Evolutionary conservation across 1,139 yeast species (phyloP).

Genomic region (Suhomyces kunorum): DNA sequence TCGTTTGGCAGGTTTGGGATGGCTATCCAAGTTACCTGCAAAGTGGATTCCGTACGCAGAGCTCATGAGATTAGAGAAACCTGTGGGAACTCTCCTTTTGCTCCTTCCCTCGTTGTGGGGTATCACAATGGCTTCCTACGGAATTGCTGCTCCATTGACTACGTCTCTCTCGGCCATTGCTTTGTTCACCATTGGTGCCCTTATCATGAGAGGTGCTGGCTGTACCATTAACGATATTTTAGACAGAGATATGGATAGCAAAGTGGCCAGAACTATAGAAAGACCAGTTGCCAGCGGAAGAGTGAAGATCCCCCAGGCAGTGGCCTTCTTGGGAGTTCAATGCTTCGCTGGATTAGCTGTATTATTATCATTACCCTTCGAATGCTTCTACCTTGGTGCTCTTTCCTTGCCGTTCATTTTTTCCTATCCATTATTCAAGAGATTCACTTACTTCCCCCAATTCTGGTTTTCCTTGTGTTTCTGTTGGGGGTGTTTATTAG

Average conservation of each 20-base stretch:
- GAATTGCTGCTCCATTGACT: constrained; percentile 65
- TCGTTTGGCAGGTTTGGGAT: constrained; percentile 60
- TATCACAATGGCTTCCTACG: constrained; percentile 81
- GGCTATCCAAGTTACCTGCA: constrained; percentile 64
- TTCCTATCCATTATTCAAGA: constrained; percentile 87
- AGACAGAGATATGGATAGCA: constrained; percentile 78
- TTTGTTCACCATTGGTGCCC: constrained; percentile 78
- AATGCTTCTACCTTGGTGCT: constrained; percentile 83
- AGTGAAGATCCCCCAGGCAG: constrained; percentile 71
- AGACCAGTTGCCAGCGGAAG: constrained; percentile 91
- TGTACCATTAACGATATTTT: constrained; percentile 91
- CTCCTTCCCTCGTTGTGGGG: constrained; percentile 82
- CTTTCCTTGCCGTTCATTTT: constrained; percentile 77
- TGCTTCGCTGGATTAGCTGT: constrained; percentile 76
- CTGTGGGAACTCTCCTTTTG: constrained; percentile 86
- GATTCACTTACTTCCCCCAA: constrained; percentile 96
- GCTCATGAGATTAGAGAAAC: constrained; percentile 87
- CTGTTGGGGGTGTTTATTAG: constrained; percentile 93
- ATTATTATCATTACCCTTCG: constrained; percentile 69
- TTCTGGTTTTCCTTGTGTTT: constrained; percentile 77
- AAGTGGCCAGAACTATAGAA: constrained; percentile 84
- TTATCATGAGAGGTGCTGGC: constrained; percentile 97
- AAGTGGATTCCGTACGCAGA: constrained; percentile 87
- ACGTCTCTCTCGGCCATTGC: constrained; percentile 59
- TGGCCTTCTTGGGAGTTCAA: constrained; percentile 72